Base-by-base conservation (phyloP, 2,329 filamentous ascomycete genomes). In the Pochonia chlamydosporia region DNA sequence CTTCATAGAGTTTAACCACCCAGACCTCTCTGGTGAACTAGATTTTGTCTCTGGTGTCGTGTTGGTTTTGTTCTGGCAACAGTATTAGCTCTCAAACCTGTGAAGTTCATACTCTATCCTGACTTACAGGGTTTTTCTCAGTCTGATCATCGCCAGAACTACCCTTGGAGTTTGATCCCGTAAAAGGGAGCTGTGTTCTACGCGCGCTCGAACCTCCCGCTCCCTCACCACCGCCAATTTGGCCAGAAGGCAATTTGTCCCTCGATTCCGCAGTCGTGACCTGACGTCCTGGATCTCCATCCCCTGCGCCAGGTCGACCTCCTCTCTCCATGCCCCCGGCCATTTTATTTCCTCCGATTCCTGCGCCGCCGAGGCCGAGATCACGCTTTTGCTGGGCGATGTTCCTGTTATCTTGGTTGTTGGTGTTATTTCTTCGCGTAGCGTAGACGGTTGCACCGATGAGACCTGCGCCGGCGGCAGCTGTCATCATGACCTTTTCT, bases 211-310 rank as follows among this genome's bases (percentile, higher is more conserved):
- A 35, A 20, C 58, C 59, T 4, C 62, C 65, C 1, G 36, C 58
- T 1, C 63, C 63, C 5, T 50, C 46, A 3, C 64, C 63, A 1
- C 64, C 64, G 0, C 63, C 63, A 2, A 64, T 57, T 5, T 61
- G 59, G 1, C 64, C 64, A 1, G 60, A 56, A 5, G 64, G 63
- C 0, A 67, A 56, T 49, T 64, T 56, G n/a, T 65, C 62, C 21
- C 25, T 41, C 20, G 42, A 49, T n/a, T 49, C 53, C 4, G 62
- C 57, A 3, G 55, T 56, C 3, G 56, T 59, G 5, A 55, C 51
- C 5, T 46, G 55, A 25, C 52, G 53, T 4, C 55, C 37, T 1
- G 54, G 50, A 48, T 58, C 53, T 20, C 40, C 46, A 13, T 48
- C 50, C 49, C 25, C 59, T 55, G 14, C 59, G 49, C 50, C 31